phyloP scores from a whole-genome alignment of 2,329 filamentous ascomycete genomes.

The Boeremia exigua region DNA sequence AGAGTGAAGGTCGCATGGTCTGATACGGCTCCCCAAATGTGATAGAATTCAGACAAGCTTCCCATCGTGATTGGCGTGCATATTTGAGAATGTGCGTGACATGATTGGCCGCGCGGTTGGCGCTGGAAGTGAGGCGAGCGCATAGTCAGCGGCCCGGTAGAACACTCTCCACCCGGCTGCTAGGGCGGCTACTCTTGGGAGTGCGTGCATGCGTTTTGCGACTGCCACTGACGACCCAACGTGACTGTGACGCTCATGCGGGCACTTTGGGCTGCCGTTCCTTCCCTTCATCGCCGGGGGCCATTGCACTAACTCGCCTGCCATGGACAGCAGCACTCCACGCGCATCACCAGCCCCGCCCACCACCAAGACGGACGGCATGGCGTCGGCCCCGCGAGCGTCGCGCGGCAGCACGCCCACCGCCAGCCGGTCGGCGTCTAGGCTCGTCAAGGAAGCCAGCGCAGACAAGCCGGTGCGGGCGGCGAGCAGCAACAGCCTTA shows the following conservation, averaged over 20 bases:
- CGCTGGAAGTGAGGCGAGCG: slow-evolving; percentile 13
- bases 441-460: slow-evolving; percentile 35
- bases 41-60: neutral
- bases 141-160: slow-evolving; percentile 2
- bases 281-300: slow-evolving; percentile 21
- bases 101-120: slow-evolving; percentile 16
- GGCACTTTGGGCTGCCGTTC: slow-evolving; percentile 23
- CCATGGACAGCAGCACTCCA: slow-evolving; percentile 34
- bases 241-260: slow-evolving; percentile 27
- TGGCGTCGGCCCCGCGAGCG: slow-evolving; percentile 35
- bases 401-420: slow-evolving; percentile 37
- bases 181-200: slow-evolving; percentile 11
- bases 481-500: slow-evolving; percentile 49
- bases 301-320: slow-evolving; percentile 21
- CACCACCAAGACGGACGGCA: slow-evolving; percentile 30
- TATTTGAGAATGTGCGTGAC: neutral
- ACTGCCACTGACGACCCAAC: slow-evolving; percentile 22
- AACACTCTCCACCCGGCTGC: neutral
- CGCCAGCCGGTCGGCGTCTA: slow-evolving; percentile 35
- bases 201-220: slow-evolving; percentile 16
- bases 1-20: neutral
- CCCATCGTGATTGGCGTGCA: slow-evolving; percentile 17
- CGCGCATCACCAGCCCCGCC: slow-evolving; percentile 43
- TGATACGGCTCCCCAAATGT: neutral
- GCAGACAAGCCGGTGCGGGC: slow-evolving; percentile 33